Base-by-base conservation (phyloP, 257 asterid species). In the Penstemon davidsonii region DNA sequence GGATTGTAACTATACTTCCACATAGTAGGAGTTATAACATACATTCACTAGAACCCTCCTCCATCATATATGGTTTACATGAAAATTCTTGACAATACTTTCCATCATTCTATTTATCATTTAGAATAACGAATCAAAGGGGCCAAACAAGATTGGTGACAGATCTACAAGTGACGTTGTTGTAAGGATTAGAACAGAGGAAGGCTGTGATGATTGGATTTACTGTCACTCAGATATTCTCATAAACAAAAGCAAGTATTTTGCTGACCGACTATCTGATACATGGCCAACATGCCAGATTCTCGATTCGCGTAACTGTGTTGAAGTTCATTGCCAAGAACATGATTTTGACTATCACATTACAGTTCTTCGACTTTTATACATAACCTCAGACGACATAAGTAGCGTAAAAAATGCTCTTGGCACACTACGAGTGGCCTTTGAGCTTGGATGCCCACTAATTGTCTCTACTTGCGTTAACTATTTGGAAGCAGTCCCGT, bases 401-500 rank as follows among this genome's bases (percentile, higher is more conserved):
- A 83, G 81, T 57, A 83, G 88, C 42, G 95, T 90, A 4, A 80
- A 75, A 78, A 90, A 84, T 60, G 89, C 97, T 2, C 88, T 93
- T 33, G 92, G 95, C 67, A 83, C 84, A 15, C 75, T 90, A 45
- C 76, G 80, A 37, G 94, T 81, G 8, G 94, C 97, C 15, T 80
- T 81, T 33, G 82, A 73, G 68, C 88, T 93, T 6, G 91, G 85
- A 39, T 88, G 96, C 90, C 92, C 95, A 8, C 76, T 81, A 62
- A 80, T 93, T 66, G 76, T 84, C 60, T 68, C 92, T 7, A 70
- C 83, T 0, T 93, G 97, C 76, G 93, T 83, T 4, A 82, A 69
- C 64, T 93, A 84, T 74, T 73, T 93, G 84, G 98, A 93, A 85
- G 95, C 97, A 3, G 92, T 88, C 55, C 95, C 96, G 4, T 93